Conservation (phyloP, 2,329 filamentous ascomycete genomes). For the Sordariomycetes sp. region DNA sequence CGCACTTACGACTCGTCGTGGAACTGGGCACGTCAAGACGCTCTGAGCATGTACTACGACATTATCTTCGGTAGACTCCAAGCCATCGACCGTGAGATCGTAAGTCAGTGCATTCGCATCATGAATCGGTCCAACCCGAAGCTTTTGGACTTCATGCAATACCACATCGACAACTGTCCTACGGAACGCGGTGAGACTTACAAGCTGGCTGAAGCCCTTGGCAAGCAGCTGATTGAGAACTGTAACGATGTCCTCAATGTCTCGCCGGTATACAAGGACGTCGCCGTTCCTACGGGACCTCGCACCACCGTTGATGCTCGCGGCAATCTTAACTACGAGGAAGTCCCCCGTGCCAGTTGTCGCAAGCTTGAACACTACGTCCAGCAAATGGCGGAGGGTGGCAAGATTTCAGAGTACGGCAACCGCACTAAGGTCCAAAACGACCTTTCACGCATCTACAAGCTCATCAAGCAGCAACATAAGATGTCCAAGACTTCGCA, state of each 20-base stretch:
- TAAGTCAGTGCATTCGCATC: slow-evolving; percentile 96
- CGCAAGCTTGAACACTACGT: slow-evolving; percentile 98
- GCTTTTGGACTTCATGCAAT: slow-evolving; percentile 98
- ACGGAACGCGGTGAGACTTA: slow-evolving; percentile 96
- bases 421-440: slow-evolving; percentile 98
- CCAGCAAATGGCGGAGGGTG: slow-evolving; percentile 94
- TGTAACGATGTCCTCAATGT: slow-evolving; percentile 84
- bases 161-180: slow-evolving; percentile 98
- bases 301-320: slow-evolving; percentile 86
- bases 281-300: slow-evolving; percentile 82
- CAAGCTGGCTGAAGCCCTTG: slow-evolving; percentile 91
- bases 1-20: slow-evolving; percentile 96
- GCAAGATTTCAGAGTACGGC: slow-evolving; percentile 97
- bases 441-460: slow-evolving; percentile 90
- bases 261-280: slow-evolving; percentile 91
- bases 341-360: slow-evolving; percentile 77
- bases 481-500: slow-evolving; percentile 95
- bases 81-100: slow-evolving; percentile 92
- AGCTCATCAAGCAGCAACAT: slow-evolving; percentile 96
- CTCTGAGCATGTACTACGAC: slow-evolving; percentile 97
- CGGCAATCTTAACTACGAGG: slow-evolving; percentile 87
- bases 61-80: slow-evolving; percentile 95
- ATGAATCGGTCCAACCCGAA: slow-evolving; percentile 98
- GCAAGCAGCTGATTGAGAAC: slow-evolving; percentile 90
- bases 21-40: slow-evolving; percentile 99